Evolutionary conservation across 1,139 yeast genomes (phyloP).

Genomic region (Suhomyces bokatorum): DNA sequence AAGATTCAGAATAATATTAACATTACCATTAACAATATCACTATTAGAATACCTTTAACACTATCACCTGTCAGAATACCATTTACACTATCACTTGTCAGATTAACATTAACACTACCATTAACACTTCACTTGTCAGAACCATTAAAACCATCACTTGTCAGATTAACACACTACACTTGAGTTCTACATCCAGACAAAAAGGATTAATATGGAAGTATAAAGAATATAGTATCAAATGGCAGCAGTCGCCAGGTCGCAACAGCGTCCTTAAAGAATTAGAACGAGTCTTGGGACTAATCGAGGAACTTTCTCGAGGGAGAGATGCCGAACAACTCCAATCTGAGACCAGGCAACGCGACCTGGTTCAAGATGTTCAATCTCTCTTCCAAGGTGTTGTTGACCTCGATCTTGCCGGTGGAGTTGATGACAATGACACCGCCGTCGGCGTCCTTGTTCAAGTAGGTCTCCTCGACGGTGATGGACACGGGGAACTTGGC

Average conservation of each 20-base stretch:
- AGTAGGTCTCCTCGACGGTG: constrained; percentile 56
- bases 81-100: too few relatives aligned
- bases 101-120: too few relatives aligned
- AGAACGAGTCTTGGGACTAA: constrained; percentile 30
- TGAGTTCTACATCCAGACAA: not conserved
- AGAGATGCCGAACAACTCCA: constrained; percentile 88
- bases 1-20: too few relatives aligned
- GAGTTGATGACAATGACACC: constrained; percentile 76
- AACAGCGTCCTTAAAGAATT: constrained; percentile 7
- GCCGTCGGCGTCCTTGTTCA: constrained; percentile 72
- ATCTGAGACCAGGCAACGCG: constrained; percentile 89
- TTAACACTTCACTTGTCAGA: too few relatives aligned
- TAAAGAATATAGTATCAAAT: constrained; percentile 3
- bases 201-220: not conserved
- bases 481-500: constrained; percentile 52
- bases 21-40: too few relatives aligned
- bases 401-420: constrained; percentile 80
- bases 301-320: constrained; percentile 88
- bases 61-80: too few relatives aligned
- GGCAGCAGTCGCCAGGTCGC: not conserved
- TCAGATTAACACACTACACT: too few relatives aligned
- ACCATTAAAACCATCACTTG: too few relatives aligned
- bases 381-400: constrained; percentile 94
- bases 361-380: constrained; percentile 76
- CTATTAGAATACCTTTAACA: too few relatives aligned